These are phyloP conservation scores for Stachybotrys elegans DNA, from an alignment of 2,329 filamentous ascomycete genomes.

Conservation along the genomic window DNA sequence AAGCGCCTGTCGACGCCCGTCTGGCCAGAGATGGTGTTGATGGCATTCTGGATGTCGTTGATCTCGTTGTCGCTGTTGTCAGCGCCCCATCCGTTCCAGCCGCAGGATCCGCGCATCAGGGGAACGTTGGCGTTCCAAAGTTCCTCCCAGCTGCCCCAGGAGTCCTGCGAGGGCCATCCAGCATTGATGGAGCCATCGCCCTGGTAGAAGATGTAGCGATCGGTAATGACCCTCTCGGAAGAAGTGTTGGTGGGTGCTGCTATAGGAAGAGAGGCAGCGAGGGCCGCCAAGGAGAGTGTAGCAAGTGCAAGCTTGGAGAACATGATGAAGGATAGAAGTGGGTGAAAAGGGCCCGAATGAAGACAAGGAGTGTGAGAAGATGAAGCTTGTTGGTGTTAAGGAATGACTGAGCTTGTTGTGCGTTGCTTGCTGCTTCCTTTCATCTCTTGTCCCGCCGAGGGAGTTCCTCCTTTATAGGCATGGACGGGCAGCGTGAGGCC, in stretches of 20 bases:
- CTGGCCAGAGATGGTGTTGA: slow-evolving; percentile 10
- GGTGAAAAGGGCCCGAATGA: too few relatives aligned
- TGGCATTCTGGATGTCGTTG: slow-evolving; percentile 8
- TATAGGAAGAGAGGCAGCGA: background rate
- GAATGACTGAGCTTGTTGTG: too few relatives aligned
- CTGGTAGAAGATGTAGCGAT: slow-evolving; percentile 1
- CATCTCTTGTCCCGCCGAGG: too few relatives aligned
- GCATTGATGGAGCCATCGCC: background rate
- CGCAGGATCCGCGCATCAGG: slow-evolving; percentile 10
- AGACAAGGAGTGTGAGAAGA: too few relatives aligned
- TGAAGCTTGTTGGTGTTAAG: too few relatives aligned
- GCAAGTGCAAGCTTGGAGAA: background rate
- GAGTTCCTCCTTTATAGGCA: too few relatives aligned
- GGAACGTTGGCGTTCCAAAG: slow-evolving; percentile 10
- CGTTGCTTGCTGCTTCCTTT: too few relatives aligned
- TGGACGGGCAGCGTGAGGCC: too few relatives aligned
- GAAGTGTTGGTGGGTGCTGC: background rate
- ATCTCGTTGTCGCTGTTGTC: slow-evolving; percentile 12
- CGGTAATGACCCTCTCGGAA: background rate
- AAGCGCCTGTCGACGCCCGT: slow-evolving; percentile 10
- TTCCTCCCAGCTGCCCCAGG: slow-evolving; percentile 10
- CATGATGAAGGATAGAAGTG: background rate
- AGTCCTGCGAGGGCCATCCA: background rate
- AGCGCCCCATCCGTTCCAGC: slow-evolving; percentile 12
- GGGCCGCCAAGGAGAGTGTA: background rate